A percentile compares a stretch with the other conserved stretches of the same genome.
phyloP scores from a whole-genome alignment of 2,329 filamentous ascomycete genomes.

The Hysterium pulicare region DNA sequence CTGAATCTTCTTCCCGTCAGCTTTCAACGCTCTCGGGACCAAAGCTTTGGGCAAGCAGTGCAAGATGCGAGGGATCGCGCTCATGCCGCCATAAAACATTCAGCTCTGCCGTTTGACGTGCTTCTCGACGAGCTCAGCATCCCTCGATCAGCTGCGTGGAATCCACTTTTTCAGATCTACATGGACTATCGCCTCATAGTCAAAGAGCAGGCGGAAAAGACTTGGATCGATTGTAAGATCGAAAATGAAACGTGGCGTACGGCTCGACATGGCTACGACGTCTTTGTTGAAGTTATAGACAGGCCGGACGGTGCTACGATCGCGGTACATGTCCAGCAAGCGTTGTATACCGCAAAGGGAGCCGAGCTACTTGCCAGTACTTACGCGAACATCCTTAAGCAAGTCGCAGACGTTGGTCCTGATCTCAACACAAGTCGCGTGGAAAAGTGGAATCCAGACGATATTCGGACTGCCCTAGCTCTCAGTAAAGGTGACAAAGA shows the following conservation, averaged over 20 bases:
- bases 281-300: constrained; percentile 13
- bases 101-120: constrained; percentile 48
- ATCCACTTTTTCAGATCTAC: constrained; percentile 51
- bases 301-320: constrained; percentile 5
- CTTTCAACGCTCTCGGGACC: constrained; percentile 24
- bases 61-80: constrained; percentile 19
- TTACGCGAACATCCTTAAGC: constrained; percentile 19
- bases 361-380: constrained; percentile 19
- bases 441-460: constrained; percentile 5
- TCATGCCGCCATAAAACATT: constrained; percentile 42
- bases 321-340: constrained; percentile 25
- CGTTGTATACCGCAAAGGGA: constrained; percentile 21
- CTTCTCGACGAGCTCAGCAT: constrained; percentile 46
- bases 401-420: constrained; percentile 14
- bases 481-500: constrained; percentile 8
- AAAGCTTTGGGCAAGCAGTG: constrained; percentile 28
- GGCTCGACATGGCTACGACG: constrained; percentile 14
- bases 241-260: constrained; percentile 18
- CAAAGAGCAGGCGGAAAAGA: constrained; percentile 17
- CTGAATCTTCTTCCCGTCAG: constrained; percentile 50
- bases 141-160: constrained; percentile 36
- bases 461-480: constrained; percentile 5
- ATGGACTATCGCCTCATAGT: constrained; percentile 51
- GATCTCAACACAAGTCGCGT: constrained; percentile 4
- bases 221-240: constrained; percentile 20